Conservation (phyloP, 1,284 basidiomycete species). For the Neolentinus lepideus region DNA sequence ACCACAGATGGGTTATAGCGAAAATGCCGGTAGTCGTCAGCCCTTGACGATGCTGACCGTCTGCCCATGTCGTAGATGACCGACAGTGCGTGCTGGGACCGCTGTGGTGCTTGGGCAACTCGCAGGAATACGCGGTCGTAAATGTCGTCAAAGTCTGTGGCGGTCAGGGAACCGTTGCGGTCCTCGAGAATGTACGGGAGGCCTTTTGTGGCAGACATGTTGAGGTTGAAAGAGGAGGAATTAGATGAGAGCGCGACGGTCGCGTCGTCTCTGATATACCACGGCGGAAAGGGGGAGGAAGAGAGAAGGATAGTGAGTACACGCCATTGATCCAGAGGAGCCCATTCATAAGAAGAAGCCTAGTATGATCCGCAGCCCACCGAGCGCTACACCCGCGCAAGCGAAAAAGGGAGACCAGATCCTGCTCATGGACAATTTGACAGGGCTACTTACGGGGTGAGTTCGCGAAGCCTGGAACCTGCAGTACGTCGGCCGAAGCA, state of each 20-base stretch:
- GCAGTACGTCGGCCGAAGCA: background rate
- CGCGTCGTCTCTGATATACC: background rate
- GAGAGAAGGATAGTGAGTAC: background rate
- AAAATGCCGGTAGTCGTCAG: slow-evolving; percentile 42
- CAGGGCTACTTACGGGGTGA: background rate
- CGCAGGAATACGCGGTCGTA: slow-evolving; percentile 68
- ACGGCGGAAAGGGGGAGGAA: background rate
- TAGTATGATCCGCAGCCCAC: background rate
- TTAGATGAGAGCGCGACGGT: background rate
- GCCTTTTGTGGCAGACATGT: slow-evolving; percentile 2
- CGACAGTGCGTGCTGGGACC: slow-evolving; percentile 3
- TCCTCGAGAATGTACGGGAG: slow-evolving; percentile 56
- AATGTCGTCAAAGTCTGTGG: slow-evolving; percentile 64
- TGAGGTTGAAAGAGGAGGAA: background rate
- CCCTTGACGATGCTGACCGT: slow-evolving; percentile 43
- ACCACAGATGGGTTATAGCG: slow-evolving; percentile 42
- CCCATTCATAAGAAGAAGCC: background rate
- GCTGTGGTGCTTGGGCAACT: slow-evolving; percentile 36
- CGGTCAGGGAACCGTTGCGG: slow-evolving; percentile 48
- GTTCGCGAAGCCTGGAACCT: background rate
- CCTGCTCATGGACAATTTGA: background rate
- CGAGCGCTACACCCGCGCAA: background rate
- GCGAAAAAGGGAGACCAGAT: background rate
- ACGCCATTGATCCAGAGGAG: background rate
- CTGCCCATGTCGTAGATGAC: slow-evolving; percentile 55